Conservation (phyloP, 2,329 filamentous ascomycete genomes). For the Trichoderma arundinaceum region DNA sequence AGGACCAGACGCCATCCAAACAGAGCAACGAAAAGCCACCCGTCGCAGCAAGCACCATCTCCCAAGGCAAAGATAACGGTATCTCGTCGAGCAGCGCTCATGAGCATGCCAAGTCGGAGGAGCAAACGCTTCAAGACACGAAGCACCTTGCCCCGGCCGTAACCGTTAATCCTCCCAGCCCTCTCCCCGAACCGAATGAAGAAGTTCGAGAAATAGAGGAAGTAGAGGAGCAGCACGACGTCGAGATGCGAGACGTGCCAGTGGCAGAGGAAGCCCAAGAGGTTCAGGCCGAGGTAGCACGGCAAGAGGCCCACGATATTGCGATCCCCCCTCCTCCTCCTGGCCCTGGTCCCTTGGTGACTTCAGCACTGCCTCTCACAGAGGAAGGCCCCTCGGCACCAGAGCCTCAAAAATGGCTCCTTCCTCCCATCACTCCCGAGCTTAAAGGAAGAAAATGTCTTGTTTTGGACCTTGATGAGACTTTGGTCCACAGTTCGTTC, state of each 20-base stretch:
- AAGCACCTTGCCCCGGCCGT: slow-evolving; percentile 53
- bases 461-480: slow-evolving; percentile 95
- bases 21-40: slow-evolving; percentile 58
- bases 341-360: slow-evolving; percentile 50
- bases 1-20: slow-evolving; percentile 53
- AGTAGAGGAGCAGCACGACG: slow-evolving; percentile 63
- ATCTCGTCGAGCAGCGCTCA: slow-evolving; percentile 54
- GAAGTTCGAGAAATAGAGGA: slow-evolving; percentile 43
- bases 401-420: slow-evolving; percentile 66
- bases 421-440: slow-evolving; percentile 81
- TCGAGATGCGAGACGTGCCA: slow-evolving; percentile 68
- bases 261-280: slow-evolving; percentile 58
- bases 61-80: slow-evolving; percentile 52
- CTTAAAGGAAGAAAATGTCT: slow-evolving; percentile 90
- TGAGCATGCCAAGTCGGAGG: slow-evolving; percentile 52
- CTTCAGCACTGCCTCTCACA: slow-evolving; percentile 46
- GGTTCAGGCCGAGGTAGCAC: slow-evolving; percentile 46
- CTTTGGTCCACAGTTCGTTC: slow-evolving; percentile 96
- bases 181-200: slow-evolving; percentile 36
- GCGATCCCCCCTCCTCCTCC: slow-evolving; percentile 52
- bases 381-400: slow-evolving; percentile 53
- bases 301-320: slow-evolving; percentile 44
- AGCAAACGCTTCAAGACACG: slow-evolving; percentile 53
- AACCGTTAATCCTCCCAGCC: slow-evolving; percentile 52
- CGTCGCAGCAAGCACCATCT: slow-evolving; percentile 44